phyloP scores from a whole-genome alignment of 192 early-diverging fungal genomes.

The Backusella sp. region DNA sequence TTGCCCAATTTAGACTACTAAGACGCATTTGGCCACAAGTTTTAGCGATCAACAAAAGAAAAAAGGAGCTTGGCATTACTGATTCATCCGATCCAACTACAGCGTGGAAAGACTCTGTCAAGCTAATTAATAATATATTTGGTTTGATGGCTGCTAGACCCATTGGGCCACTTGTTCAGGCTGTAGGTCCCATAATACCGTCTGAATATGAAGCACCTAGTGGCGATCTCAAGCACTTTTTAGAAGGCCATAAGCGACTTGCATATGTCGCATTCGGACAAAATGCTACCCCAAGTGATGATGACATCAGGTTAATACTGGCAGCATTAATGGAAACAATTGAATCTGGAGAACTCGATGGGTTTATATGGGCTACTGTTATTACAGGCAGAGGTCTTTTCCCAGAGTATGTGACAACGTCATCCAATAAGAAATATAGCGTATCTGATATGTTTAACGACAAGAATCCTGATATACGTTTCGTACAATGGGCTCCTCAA shows the following conservation, averaged over 20 bases:
- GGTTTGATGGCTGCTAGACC: slow-evolving; percentile 23
- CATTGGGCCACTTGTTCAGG: slow-evolving; percentile 23
- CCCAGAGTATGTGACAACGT: not conserved
- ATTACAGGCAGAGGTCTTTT: not conserved
- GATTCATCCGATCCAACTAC: not conserved
- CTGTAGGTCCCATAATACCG: slow-evolving; percentile 36
- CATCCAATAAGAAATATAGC: not conserved
- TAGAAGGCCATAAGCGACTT: slow-evolving; percentile 20
- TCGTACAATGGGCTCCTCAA: slow-evolving; percentile 33
- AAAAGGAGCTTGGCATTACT: not conserved
- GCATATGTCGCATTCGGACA: slow-evolving; percentile 37
- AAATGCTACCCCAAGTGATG: not conserved
- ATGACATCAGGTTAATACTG: slow-evolving; percentile 19
- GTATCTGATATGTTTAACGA: not conserved
- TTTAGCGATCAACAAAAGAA: not conserved
- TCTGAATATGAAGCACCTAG: slow-evolving; percentile 15
- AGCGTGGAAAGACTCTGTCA: slow-evolving; percentile 14
- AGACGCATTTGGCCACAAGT: not conserved
- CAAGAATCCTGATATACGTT: not conserved
- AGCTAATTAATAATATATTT: slow-evolving; percentile 25
- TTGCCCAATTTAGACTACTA: not conserved
- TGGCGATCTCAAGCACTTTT: not conserved
- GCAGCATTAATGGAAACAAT: slow-evolving; percentile 22
- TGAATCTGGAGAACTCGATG: slow-evolving; percentile 30
- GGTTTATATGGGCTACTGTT: slow-evolving; percentile 32